Conservation (phyloP, 2,329 filamentous ascomycete species). For the Penicillium sp. region DNA sequence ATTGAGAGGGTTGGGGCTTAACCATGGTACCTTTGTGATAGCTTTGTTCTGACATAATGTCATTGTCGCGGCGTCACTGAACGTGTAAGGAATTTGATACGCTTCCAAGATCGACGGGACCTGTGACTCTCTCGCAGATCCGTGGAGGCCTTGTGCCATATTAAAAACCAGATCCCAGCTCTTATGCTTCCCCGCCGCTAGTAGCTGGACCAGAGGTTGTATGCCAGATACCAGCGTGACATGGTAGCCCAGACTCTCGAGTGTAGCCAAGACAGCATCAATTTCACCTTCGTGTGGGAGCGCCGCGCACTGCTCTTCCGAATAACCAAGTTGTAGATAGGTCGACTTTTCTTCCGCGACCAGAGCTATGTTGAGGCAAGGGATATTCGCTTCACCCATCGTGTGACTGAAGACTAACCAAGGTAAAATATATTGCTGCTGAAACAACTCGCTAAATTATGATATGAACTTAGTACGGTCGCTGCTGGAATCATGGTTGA, state of each 20-base stretch:
- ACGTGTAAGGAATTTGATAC: constrained; percentile 27
- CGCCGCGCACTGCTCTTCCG: constrained; percentile 14
- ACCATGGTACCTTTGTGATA: constrained; percentile 19
- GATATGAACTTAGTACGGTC: not conserved
- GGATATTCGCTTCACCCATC: not conserved
- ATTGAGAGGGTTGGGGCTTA: not conserved
- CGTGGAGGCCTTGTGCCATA: constrained; percentile 22
- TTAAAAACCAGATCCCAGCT: constrained; percentile 30
- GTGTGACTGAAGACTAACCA: not conserved
- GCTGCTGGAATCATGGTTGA: not conserved
- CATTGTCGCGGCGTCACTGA: constrained; percentile 23
- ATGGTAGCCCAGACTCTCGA: constrained; percentile 14
- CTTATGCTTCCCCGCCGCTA: constrained; percentile 14
- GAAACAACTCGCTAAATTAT: not conserved
- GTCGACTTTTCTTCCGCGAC: constrained; percentile 11
- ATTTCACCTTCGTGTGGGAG: constrained; percentile 8
- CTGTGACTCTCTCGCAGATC: constrained; percentile 24
- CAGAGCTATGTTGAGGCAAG: constrained; percentile 11
- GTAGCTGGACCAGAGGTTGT: constrained; percentile 13
- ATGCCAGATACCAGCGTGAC: constrained; percentile 16
- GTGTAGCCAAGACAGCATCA: constrained; percentile 7
- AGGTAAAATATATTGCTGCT: not conserved
- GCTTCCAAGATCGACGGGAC: constrained; percentile 28
- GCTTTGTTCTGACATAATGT: constrained; percentile 22
- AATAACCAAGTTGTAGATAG: constrained; percentile 12